These are phyloP conservation scores for Bullera alba DNA, from an alignment of 768 basidiomycete species.

Conservation along the genomic window DNA sequence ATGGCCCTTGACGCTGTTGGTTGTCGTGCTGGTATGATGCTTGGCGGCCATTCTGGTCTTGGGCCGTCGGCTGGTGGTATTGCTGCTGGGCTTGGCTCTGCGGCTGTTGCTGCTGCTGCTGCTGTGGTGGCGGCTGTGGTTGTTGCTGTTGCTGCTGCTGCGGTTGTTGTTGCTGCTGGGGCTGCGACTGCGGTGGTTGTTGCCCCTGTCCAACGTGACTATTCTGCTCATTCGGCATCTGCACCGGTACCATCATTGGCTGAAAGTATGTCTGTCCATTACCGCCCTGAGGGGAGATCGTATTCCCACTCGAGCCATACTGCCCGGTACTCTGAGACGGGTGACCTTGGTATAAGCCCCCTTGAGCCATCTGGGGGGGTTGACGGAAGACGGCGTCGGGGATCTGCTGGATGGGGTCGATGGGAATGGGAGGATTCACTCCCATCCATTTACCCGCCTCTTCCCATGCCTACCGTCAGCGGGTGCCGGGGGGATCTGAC, in stretches of 20 bases:
- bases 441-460: constrained; percentile 45
- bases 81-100: neutral
- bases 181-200: constrained; percentile 1
- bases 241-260: neutral
- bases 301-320: too few species aligned
- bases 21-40: neutral
- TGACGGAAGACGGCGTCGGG: constrained; percentile 29
- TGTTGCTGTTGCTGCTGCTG: neutral
- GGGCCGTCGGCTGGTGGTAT: too few species aligned
- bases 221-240: too few species aligned
- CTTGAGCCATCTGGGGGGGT: constrained; percentile 14
- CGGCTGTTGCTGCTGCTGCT: neutral
- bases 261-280: neutral
- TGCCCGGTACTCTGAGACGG: constrained; percentile 1
- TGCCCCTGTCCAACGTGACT: constrained; percentile 1
- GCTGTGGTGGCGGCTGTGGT: neutral
- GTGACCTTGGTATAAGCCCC: neutral
- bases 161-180: constrained; percentile 5
- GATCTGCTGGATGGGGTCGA: constrained; percentile 34
- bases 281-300: neutral
- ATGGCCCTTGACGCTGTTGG: neutral
- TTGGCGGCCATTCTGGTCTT: neutral
- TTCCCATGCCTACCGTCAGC: constrained; percentile 36
- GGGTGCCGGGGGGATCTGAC: constrained; percentile 7
- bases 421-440: constrained; percentile 39